phyloP scores from a whole-genome alignment of 306 rosid species.

The Styphnolobium japonicum region DNA sequence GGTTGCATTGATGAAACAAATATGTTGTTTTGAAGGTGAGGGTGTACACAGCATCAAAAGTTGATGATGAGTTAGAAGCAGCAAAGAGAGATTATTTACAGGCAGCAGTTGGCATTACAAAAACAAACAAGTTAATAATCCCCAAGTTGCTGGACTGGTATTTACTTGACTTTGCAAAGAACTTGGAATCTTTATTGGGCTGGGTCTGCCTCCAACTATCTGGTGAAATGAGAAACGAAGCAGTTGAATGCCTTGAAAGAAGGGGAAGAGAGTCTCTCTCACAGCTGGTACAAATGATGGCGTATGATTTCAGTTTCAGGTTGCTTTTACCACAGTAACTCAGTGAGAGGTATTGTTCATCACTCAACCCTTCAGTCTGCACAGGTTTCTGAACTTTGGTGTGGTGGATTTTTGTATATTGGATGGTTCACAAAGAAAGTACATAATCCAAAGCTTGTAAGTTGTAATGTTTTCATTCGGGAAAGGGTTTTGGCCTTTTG shows the following conservation, averaged over 20 bases:
- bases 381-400: slow-evolving; percentile 9
- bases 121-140: slow-evolving; percentile 55
- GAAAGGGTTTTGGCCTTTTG: slow-evolving; percentile 21
- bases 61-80: slow-evolving; percentile 83
- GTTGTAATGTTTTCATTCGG: slow-evolving; percentile 11
- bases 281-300: slow-evolving; percentile 65
- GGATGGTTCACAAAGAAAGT: slow-evolving; percentile 38
- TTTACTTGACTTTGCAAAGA: slow-evolving; percentile 88
- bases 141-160: slow-evolving; percentile 96
- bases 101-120: slow-evolving; percentile 79
- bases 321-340: slow-evolving; percentile 54
- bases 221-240: slow-evolving; percentile 55
- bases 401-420: slow-evolving; percentile 36
- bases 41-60: slow-evolving; percentile 70
- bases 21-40: slow-evolving; percentile 63
- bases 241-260: slow-evolving; percentile 67
- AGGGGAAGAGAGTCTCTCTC: slow-evolving; percentile 55
- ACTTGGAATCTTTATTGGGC: slow-evolving; percentile 73
- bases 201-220: slow-evolving; percentile 94
- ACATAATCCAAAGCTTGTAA: slow-evolving; percentile 29
- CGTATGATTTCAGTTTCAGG: slow-evolving; percentile 88
- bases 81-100: slow-evolving; percentile 87
- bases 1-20: neutral
- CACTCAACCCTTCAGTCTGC: neutral
- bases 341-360: neutral